Evolutionary conservation across 2,329 filamentous ascomycete genomes (phyloP).

Genomic region (Fusarium sp.): DNA sequence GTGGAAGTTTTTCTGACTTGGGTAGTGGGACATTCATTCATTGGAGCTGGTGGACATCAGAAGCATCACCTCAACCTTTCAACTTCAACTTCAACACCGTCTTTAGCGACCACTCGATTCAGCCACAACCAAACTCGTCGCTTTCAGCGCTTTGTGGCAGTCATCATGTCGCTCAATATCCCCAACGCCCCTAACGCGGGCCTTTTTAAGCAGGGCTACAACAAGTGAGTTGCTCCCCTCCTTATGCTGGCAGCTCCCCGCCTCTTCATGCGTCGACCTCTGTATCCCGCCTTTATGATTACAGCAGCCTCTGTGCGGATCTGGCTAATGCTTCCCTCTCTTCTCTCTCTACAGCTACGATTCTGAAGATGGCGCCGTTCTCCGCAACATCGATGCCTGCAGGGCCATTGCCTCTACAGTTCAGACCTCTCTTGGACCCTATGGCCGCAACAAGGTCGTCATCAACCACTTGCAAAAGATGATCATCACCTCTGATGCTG

Average conservation of each 20-base stretch:
- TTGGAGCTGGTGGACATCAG: conserved; percentile 39
- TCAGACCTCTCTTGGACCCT: conserved; percentile 94
- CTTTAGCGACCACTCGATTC: conserved; percentile 28
- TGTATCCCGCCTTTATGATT: conserved; percentile 10
- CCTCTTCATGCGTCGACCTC: conserved; percentile 36
- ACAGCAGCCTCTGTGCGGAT: neutral
- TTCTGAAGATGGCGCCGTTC: conserved; percentile 96
- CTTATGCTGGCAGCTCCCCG: conserved; percentile 41
- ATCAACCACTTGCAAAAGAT: conserved; percentile 99
- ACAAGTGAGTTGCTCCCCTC: conserved; percentile 71
- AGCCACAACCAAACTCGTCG: conserved; percentile 30
- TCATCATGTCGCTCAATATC: conserved; percentile 91
- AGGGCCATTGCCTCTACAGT: conserved; percentile 94
- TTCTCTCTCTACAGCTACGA: conserved; percentile 75
- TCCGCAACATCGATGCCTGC: conserved; percentile 99
- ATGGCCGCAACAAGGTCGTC: conserved; percentile 99
- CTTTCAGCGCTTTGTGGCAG: conserved; percentile 32
- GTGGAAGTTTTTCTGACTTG: conserved; percentile 43
- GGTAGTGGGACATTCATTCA: conserved; percentile 24
- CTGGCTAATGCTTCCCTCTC: conserved; percentile 2
- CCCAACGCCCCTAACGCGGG: conserved; percentile 91
- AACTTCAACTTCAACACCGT: conserved; percentile 28
- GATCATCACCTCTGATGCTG: conserved; percentile 97
- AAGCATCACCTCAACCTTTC: conserved; percentile 38
- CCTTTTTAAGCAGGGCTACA: conserved; percentile 96